A percentile compares a stretch with the other conserved stretches of the same genome.
phyloP scores from a whole-genome alignment of 352 stramenopile species.

The Thraustochytrium sp. region DNA sequence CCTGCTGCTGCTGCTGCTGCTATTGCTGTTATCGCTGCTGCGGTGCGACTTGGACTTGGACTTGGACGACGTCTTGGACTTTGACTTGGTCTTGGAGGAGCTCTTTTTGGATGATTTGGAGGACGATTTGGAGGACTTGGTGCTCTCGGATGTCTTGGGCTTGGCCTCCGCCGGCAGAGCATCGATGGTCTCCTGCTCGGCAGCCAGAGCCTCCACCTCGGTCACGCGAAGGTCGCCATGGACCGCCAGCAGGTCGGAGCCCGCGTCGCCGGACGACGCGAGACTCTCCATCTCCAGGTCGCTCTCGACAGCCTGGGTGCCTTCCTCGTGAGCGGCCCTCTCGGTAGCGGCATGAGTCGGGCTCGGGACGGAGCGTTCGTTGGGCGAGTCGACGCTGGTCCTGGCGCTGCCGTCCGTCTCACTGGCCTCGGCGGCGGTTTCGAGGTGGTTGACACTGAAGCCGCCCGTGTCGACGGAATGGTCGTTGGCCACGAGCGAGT shows the following conservation, averaged over 20 bases:
- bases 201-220: not conserved
- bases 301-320: not conserved
- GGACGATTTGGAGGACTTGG: not conserved
- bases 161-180: too few species aligned
- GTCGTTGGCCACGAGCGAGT: not conserved
- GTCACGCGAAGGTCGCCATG: not conserved
- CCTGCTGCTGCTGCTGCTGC: not conserved
- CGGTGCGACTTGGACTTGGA: not conserved
- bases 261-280: not conserved
- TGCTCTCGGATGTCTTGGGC: not conserved
- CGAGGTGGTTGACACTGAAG: not conserved
- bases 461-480: constrained; percentile 14
- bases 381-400: not conserved
- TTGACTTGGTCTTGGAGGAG: not conserved
- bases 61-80: not conserved
- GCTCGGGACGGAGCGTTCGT: not conserved
- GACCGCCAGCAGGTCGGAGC: too few species aligned
- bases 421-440: not conserved
- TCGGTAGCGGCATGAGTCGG: not conserved
- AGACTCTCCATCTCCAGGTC: constrained; percentile 12
- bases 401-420: not conserved
- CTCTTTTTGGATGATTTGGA: not conserved
- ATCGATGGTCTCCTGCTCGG: not conserved
- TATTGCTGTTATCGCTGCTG: not conserved
- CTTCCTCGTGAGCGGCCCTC: not conserved